phyloP scores from a whole-genome alignment of 352 stramenopile species.

The Globisporangium splendens region DNA sequence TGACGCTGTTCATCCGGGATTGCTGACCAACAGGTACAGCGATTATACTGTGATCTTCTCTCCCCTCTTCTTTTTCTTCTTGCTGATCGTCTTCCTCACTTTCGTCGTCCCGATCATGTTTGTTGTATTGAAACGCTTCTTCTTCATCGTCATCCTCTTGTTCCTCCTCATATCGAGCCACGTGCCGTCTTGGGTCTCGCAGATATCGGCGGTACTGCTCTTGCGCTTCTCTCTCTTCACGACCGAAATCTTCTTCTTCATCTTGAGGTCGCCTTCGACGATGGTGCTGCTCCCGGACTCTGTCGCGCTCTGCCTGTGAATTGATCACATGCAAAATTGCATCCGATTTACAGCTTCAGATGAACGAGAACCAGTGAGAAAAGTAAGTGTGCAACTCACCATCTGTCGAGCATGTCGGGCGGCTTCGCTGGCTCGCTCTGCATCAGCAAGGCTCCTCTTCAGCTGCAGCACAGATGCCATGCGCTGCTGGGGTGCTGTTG shows the following conservation, averaged over 20 bases:
- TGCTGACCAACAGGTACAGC: not conserved
- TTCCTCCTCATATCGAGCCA: conserved; percentile 6
- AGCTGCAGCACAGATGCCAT: conserved; percentile 35
- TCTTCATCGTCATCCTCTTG: conserved; percentile 26
- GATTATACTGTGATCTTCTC: conserved; percentile 2
- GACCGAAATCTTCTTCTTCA: conserved; percentile 8
- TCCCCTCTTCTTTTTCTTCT: conserved; percentile 5
- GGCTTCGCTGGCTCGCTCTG: conserved; percentile 33
- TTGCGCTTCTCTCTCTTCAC: not conserved
- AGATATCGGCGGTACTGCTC: not conserved
- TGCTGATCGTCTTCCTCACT: conserved; percentile 5
- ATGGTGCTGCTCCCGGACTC: not conserved
- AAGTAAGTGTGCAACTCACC: conserved; percentile 16
- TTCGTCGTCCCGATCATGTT: not conserved
- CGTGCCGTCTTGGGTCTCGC: conserved; percentile 1
- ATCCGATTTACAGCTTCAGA: not conserved
- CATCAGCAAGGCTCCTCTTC: conserved; percentile 37
- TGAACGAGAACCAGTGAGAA: not conserved
- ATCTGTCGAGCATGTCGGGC: conserved; percentile 29
- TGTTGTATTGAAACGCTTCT: conserved; percentile 24
- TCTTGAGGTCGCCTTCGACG: not conserved
- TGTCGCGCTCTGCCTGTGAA: not conserved
- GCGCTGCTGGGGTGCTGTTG: conserved; percentile 12
- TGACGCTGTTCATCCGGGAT: conserved; percentile 14
- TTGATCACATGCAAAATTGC: no score